Evolutionary conservation across 768 basidiomycete species (phyloP).

Genomic region (Dendrothele bispora): DNA sequence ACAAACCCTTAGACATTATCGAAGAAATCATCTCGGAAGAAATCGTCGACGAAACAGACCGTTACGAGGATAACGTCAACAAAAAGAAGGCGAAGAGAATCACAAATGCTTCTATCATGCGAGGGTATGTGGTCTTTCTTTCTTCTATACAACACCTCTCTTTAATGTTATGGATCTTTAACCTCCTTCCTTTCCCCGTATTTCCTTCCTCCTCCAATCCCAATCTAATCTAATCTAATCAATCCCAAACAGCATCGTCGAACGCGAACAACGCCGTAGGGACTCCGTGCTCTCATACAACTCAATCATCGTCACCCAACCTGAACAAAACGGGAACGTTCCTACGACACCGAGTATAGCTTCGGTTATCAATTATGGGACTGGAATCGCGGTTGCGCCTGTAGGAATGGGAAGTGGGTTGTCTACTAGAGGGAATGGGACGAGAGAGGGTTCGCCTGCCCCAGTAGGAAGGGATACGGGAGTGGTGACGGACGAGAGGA

Average conservation of each 20-base stretch:
- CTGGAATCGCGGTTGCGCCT: too few relatives aligned
- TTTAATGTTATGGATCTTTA: background rate
- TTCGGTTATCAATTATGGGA: too few relatives aligned
- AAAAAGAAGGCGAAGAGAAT: constrained; percentile 71
- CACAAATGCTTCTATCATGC: constrained; percentile 77
- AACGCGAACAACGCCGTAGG: constrained; percentile 44
- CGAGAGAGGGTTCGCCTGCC: too few relatives aligned
- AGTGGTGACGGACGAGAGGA: too few relatives aligned
- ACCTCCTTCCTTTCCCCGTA: background rate
- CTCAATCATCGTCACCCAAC: background rate
- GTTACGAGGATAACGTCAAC: constrained; percentile 83
- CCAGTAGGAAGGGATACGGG: too few relatives aligned
- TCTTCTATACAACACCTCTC: background rate
- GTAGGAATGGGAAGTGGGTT: too few relatives aligned
- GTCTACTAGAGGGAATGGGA: too few relatives aligned
- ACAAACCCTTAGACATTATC: constrained; percentile 59
- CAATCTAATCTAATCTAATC: background rate
- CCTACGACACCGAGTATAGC: too few relatives aligned
- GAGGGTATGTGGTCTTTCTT: constrained; percentile 49
- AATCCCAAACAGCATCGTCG: constrained; percentile 45
- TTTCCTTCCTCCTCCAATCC: background rate
- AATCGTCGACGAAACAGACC: constrained; percentile 94
- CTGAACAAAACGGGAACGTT: too few relatives aligned
- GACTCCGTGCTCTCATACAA: constrained; percentile 35
- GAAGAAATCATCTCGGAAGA: constrained; percentile 97